Base-by-base conservation (phyloP, 2,329 filamentous ascomycete species). In the Aspergillus tanneri region DNA sequence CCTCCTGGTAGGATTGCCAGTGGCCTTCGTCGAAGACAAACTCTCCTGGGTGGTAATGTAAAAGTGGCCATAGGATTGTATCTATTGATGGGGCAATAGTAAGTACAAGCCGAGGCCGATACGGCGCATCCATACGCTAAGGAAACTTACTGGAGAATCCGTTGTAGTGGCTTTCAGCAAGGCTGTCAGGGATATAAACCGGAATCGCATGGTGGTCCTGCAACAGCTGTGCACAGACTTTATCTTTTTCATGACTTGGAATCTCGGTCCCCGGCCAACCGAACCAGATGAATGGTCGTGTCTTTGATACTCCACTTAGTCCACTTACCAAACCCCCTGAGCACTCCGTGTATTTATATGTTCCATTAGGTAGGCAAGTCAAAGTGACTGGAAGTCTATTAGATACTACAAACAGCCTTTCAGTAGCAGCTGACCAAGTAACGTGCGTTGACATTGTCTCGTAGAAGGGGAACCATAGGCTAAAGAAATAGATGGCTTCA, bases 11-110 rank as follows among this genome's bases (percentile, higher is more conserved):
- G 35, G 90, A 90, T 19, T 83, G 77, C 91, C 91, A 96, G 2
- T 88, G 85, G 14, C 83, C 85, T 70, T 96, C 90, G 72, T 95
- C 88, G 69, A 95, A 96, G 22, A 93, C 90, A n/a, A n/a, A n/a
- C 76, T 96, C 90, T 63, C 90, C 90, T 39, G 90, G 90, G 70
- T 96, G 91, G 74, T 96, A 96, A 76, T 96, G 92, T 73, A 97
- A 91, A 24, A 96, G 84, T 1, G 92, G 92, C 92, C 92, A 97
- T 48, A 96, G 83, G 67, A 96, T 96, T 5, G 88, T 91, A 72
- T 97, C 89, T 91, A 23, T 5, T 6, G 4, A 7, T 7, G 8
- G 41, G 38, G 8, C 16, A 10, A 8, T 1, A 24, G 32, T 38
- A 41, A 11, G n/a, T 23, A 47, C 14, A 22, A 5, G 14, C 11